phyloP scores from a whole-genome alignment of 2,329 filamentous ascomycete species.

The Ophiocordyceps robertsii region DNA sequence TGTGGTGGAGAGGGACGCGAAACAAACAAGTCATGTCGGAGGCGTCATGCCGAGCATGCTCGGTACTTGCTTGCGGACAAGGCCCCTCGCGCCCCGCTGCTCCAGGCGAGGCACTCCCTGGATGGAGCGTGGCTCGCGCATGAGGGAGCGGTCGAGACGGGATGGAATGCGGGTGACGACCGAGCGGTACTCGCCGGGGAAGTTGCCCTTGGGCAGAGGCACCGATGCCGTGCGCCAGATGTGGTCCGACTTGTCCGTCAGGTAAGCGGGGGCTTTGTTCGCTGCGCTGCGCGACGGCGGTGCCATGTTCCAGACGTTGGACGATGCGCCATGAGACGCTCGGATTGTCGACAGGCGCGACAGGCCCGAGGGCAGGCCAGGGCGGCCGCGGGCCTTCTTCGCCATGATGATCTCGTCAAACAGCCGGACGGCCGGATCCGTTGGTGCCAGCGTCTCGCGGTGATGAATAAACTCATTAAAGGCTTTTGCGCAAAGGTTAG shows the following conservation, averaged over 20 bases:
- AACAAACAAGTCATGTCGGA: conserved; percentile 15
- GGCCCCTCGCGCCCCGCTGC: conserved; percentile 32
- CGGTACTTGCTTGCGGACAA: conserved; percentile 43
- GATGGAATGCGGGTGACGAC: conserved; percentile 58
- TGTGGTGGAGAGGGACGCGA: not conserved
- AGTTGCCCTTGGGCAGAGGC: conserved; percentile 45
- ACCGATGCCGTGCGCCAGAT: conserved; percentile 61
- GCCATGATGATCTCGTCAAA: conserved; percentile 78
- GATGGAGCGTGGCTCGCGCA: conserved; percentile 84
- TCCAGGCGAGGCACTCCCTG: conserved; percentile 66
- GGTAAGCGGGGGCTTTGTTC: conserved; percentile 41
- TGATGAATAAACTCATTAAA: conserved; percentile 82
- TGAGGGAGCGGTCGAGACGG: conserved; percentile 71
- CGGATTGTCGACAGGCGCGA: conserved; percentile 47
- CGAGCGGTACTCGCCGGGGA: conserved; percentile 47
- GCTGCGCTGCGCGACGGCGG: conserved; percentile 19
- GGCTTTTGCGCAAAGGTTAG: conserved; percentile 7
- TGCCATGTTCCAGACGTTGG: conserved; percentile 22
- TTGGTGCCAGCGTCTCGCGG: conserved; percentile 50
- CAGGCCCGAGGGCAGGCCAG: conserved; percentile 50
- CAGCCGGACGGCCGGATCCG: conserved; percentile 54
- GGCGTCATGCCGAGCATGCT: conserved; percentile 31
- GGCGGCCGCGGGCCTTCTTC: conserved; percentile 55
- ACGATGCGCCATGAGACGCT: conserved; percentile 37
- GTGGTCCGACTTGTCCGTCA: conserved; percentile 63